A percentile compares a stretch with the other conserved stretches of the same genome.
Evolutionary conservation across 805 yeast species (phyloP).

Genomic region (Kuraishia molischiana): DNA sequence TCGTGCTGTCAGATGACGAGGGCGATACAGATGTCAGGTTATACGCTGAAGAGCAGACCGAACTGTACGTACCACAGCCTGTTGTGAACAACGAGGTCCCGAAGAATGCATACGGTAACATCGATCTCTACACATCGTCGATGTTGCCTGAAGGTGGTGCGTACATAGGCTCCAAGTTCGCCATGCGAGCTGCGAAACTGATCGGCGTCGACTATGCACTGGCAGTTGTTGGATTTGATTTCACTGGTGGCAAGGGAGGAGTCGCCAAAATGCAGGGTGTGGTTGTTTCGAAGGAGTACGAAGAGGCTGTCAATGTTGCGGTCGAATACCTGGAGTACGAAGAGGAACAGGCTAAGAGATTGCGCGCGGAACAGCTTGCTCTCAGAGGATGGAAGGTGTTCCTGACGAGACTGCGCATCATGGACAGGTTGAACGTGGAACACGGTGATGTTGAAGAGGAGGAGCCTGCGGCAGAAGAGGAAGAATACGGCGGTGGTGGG

Average conservation of each 20-base stretch:
- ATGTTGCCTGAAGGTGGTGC: constrained; percentile 83
- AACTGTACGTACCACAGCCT: constrained; percentile 55
- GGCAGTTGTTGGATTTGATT: constrained; percentile 85
- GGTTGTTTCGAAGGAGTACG: constrained; percentile 53
- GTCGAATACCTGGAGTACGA: constrained; percentile 39
- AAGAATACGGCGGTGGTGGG: constrained; percentile 7
- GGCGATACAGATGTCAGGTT: constrained; percentile 50
- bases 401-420: constrained; percentile 38
- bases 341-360: constrained; percentile 33
- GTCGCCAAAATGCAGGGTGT: constrained; percentile 69
- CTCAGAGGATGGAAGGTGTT: constrained; percentile 44
- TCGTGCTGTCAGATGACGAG: constrained; percentile 16
- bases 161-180: constrained; percentile 42
- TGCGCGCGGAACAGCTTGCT: constrained; percentile 36
- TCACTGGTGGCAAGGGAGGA: constrained; percentile 23
- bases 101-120: constrained; percentile 72
- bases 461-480: constrained; percentile 7
- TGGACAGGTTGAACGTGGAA: constrained; percentile 30
- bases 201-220: constrained; percentile 72
- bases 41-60: constrained; percentile 75
- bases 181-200: constrained; percentile 62
- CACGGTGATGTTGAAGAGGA: constrained; percentile 34
- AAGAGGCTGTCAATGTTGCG: constrained; percentile 49
- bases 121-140: constrained; percentile 65
- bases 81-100: constrained; percentile 58